Percentiles rank a stretch among this genome's conserved stretches.
phyloP scores from a whole-genome alignment of 345 rosid species.

The Orychophragmus violaceus region DNA sequence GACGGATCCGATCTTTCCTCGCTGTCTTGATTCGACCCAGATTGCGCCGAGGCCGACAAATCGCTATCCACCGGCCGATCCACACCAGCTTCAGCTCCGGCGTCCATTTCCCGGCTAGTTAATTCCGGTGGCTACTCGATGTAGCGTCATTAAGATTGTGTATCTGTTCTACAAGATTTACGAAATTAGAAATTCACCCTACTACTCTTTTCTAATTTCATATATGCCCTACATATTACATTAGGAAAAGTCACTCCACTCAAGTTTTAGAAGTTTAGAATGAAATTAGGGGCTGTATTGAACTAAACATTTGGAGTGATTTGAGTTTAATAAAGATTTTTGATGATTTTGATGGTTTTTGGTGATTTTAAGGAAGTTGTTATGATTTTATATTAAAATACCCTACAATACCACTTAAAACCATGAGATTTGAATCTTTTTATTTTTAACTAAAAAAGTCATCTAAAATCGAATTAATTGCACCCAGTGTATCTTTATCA shows the following conservation, averaged over 20 bases:
- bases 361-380: no score
- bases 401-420: no score
- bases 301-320: no score
- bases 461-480: no score
- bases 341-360: no score
- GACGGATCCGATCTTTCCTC: slow-evolving; percentile 17
- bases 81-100: slow-evolving; percentile 10
- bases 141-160: background rate
- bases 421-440: no score
- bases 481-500: no score
- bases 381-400: no score
- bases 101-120: slow-evolving; percentile 23
- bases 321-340: no score
- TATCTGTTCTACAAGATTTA: background rate
- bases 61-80: slow-evolving; percentile 2
- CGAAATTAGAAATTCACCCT: background rate
- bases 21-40: background rate
- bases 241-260: background rate
- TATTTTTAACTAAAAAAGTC: no score
- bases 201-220: background rate
- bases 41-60: background rate
- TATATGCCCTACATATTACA: background rate
- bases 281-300: no score
- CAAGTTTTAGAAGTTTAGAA: no score
- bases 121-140: background rate